Percentiles rank a stretch among this genome's conserved stretches.
Evolutionary conservation across 495 filamentous ascomycete genomes (phyloP).

Genomic region (Oleoguttula mirabilis): DNA sequence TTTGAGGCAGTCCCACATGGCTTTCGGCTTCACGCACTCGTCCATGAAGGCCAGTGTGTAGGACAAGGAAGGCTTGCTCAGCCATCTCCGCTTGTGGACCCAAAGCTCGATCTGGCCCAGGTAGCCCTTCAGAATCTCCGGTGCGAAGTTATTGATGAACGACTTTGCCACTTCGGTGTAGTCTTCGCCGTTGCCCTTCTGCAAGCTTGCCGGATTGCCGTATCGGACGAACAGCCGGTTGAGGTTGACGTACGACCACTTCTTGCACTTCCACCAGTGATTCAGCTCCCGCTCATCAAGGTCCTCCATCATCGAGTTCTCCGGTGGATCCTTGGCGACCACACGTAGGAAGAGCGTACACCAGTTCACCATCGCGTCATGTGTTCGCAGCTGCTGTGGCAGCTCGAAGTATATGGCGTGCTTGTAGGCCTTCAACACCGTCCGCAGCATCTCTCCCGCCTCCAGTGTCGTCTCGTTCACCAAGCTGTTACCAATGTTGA

Average conservation of each 20-base stretch:
- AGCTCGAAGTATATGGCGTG: constrained; percentile 96
- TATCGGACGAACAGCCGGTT: constrained; percentile 95
- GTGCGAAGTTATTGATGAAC: constrained; percentile 84
- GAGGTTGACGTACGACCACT: constrained; percentile 95
- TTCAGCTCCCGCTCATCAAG: constrained; percentile 77
- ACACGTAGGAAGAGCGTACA: constrained; percentile 85
- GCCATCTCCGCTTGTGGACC: constrained; percentile 87
- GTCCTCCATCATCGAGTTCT: constrained; percentile 66
- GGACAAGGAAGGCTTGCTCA: constrained; percentile 84
- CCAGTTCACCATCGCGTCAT: constrained; percentile 81
- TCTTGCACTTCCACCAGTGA: constrained; percentile 99
- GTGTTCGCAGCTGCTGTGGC: constrained; percentile 58
- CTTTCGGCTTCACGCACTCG: constrained; percentile 93
- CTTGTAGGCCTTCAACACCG: constrained; percentile 91
- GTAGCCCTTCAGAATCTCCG: constrained; percentile 88
- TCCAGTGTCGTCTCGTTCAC: constrained; percentile 84
- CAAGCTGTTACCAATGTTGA: constrained; percentile 73
- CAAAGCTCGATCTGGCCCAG: constrained; percentile 89
- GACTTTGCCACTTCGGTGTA: constrained; percentile 71
- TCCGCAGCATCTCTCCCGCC: constrained; percentile 91
- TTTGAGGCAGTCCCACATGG: constrained; percentile 89
- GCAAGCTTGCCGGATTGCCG: constrained; percentile 64
- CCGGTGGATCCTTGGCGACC: constrained; percentile 72
- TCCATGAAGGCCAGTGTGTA: constrained; percentile 89
- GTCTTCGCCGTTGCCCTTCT: constrained; percentile 55